phyloP scores from a whole-genome alignment of 495 filamentous ascomycete genomes.

The Ramalina peruviana region DNA sequence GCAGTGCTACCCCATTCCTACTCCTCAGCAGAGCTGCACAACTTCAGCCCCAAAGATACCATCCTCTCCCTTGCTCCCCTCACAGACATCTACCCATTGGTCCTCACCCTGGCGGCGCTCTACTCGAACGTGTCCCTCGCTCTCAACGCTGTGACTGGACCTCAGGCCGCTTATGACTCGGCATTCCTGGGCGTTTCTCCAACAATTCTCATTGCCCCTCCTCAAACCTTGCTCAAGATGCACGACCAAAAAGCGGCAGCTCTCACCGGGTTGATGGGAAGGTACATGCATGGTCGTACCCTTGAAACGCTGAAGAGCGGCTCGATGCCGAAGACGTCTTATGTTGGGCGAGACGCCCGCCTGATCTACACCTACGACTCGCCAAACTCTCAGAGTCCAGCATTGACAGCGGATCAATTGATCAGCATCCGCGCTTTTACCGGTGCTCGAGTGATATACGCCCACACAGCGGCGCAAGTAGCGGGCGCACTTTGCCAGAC shows the following conservation, averaged over 20 bases:
- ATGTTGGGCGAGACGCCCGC: conserved; percentile 24
- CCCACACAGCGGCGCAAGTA: conserved; percentile 64
- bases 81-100: conserved; percentile 61
- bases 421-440: conserved; percentile 71
- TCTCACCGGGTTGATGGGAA: conserved; percentile 36
- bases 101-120: conserved; percentile 68
- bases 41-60: conserved; percentile 57
- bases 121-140: conserved; percentile 74
- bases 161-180: conserved; percentile 50
- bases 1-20: conserved; percentile 49
- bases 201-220: conserved; percentile 72
- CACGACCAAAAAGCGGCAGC: conserved; percentile 39
- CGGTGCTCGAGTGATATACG: conserved; percentile 70
- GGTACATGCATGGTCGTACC: conserved; percentile 54
- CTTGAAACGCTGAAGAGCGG: conserved; percentile 55
- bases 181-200: conserved; percentile 63
- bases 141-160: conserved; percentile 71
- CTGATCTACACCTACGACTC: conserved; percentile 55
- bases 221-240: conserved; percentile 53
- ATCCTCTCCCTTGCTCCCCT: conserved; percentile 83
- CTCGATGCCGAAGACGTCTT: conserved; percentile 39
- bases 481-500: conserved; percentile 80
- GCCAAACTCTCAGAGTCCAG: conserved; percentile 30
- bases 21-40: conserved; percentile 28
- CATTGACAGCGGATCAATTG: conserved; percentile 49